These are phyloP conservation scores for Ustilago bromivora DNA, from an alignment of 1,284 basidiomycete species.

Conservation along the genomic window DNA sequence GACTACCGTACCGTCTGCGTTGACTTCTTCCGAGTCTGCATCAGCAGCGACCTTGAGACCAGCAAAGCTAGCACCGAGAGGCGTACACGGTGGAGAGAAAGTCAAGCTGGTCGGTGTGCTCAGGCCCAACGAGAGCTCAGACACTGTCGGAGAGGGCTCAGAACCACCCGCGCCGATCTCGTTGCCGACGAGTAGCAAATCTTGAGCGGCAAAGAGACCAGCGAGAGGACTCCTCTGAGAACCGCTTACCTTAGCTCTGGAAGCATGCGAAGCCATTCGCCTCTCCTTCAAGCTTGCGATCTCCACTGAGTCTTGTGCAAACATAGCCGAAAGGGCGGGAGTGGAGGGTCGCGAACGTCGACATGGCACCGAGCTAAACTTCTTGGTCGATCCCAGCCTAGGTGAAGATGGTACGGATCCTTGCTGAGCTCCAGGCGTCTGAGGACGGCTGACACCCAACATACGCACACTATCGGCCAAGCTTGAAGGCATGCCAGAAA, in stretches of 20 bases:
- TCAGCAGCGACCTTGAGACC: neutral
- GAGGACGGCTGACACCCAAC: constrained; percentile 10
- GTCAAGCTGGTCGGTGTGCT: constrained; percentile 3
- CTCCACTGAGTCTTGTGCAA: neutral
- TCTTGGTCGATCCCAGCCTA: neutral
- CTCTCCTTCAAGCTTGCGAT: constrained; percentile 10
- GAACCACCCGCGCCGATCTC: neutral
- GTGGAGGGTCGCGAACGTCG: constrained; percentile 7
- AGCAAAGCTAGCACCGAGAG: neutral
- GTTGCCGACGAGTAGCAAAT: neutral
- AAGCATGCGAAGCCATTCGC: constrained; percentile 13
- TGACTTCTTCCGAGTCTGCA: neutral
- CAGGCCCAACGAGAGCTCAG: constrained; percentile 6
- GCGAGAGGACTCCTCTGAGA: constrained; percentile 4
- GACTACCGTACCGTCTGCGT: constrained; percentile 1
- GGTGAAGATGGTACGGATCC: constrained; percentile 10
- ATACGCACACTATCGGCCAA: constrained; percentile 23
- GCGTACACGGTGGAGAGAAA: constrained; percentile 11
- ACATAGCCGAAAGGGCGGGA: neutral
- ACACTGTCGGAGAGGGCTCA: constrained; percentile 8
- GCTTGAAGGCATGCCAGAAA: constrained; percentile 8
- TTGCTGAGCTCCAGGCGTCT: constrained; percentile 8
- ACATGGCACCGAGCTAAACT: constrained; percentile 27
- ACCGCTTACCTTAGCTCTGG: neutral
- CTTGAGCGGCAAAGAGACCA: constrained; percentile 9